These are phyloP conservation scores for Sclerotinia nivalis DNA, from an alignment of 2,329 filamentous ascomycete genomes.

Conservation along the genomic window DNA sequence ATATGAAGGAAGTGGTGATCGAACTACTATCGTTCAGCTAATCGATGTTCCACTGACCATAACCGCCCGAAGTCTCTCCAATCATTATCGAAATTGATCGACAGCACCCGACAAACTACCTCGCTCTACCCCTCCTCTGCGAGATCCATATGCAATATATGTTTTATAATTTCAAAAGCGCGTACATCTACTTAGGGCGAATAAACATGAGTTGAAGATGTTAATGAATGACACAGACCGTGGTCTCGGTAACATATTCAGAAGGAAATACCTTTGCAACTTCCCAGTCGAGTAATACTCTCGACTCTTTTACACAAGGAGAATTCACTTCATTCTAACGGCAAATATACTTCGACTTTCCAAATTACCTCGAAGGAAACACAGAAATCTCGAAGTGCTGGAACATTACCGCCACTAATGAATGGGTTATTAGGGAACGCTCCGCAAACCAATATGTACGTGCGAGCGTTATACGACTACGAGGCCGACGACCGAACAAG, in stretches of 20 bases:
- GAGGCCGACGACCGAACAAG: conserved; percentile 96
- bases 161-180: conserved; percentile 9
- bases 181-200: conserved; percentile 13
- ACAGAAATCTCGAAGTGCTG: conserved; percentile 30
- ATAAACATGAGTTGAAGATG: conserved; percentile 26
- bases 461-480: conserved; percentile 96
- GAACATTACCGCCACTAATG: conserved; percentile 48
- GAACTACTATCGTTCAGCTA: conserved; percentile 6
- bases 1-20: conserved; percentile 3
- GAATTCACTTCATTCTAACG: conserved; percentile 27
- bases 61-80: conserved; percentile 22
- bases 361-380: conserved; percentile 25
- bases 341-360: conserved; percentile 28
- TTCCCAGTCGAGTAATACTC: conserved; percentile 24
- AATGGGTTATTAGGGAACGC: conserved; percentile 62
- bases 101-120: conserved; percentile 15
- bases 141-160: conserved; percentile 5
- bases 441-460: conserved; percentile 75
- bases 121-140: conserved; percentile 19
- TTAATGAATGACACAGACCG: conserved; percentile 26
- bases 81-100: conserved; percentile 18
- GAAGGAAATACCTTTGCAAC: conserved; percentile 20
- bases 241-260: conserved; percentile 21
- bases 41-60: conserved; percentile 22
- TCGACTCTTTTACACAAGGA: conserved; percentile 26